phyloP scores from a whole-genome alignment of 1,284 basidiomycete species.

The Taiwanofungus camphoratus region DNA sequence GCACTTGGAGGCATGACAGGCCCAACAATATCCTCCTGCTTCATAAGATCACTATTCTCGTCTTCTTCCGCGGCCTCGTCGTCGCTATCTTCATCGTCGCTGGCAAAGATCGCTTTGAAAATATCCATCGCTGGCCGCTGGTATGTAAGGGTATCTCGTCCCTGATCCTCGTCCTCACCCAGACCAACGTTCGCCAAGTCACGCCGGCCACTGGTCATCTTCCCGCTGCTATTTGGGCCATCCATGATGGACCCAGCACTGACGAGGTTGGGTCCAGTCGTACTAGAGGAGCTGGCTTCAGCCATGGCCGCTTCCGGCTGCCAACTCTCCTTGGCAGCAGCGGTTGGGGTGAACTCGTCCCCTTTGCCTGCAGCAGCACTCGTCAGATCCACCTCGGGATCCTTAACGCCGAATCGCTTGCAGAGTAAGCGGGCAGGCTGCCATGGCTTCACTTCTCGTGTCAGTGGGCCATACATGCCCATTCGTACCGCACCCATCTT shows the following conservation, averaged over 20 bases:
- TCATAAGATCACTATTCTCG: constrained; percentile 17
- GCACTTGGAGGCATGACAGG: background rate
- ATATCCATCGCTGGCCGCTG: constrained; percentile 85
- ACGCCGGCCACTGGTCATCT: constrained; percentile 31
- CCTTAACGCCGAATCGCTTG: constrained; percentile 91
- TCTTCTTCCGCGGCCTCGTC: constrained; percentile 42
- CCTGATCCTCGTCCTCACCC: constrained; percentile 86
- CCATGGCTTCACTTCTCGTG: constrained; percentile 71
- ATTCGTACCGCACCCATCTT: constrained; percentile 76
- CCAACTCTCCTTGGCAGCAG: constrained; percentile 15
- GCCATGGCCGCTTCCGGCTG: constrained; percentile 11
- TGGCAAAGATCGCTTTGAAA: constrained; percentile 93
- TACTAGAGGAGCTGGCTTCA: constrained; percentile 12
- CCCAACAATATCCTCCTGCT: constrained; percentile 4
- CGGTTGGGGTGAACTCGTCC: constrained; percentile 15
- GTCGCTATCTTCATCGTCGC: constrained; percentile 79
- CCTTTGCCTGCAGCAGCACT: constrained; percentile 15
- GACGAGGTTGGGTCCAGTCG: constrained; percentile 12
- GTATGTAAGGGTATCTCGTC: constrained; percentile 81
- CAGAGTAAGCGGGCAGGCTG: constrained; percentile 81
- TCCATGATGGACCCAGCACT: constrained; percentile 20
- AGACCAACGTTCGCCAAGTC: constrained; percentile 75
- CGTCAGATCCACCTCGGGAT: constrained; percentile 48
- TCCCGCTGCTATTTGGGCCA: constrained; percentile 13
- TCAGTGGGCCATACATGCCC: constrained; percentile 87